Evolutionary conservation across 139 green algal species (phyloP).

Genomic region (Chlamydomonas sp.): DNA sequence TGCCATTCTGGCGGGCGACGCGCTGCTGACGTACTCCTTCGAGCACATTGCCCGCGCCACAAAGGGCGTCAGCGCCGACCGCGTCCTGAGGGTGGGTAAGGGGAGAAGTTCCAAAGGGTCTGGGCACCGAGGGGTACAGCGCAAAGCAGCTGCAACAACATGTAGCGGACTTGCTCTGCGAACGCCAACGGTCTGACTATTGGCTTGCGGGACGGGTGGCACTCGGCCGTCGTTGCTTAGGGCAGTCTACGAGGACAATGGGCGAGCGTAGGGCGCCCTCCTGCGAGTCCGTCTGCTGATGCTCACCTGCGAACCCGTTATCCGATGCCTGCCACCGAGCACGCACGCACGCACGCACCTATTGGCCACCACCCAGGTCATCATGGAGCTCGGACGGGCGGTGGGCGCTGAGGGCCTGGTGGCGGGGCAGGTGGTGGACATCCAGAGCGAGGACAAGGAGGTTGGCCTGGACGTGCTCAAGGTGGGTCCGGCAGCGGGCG

Average conservation of each 20-base stretch:
- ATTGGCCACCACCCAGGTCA: constrained; percentile 59
- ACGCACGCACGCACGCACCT: background rate
- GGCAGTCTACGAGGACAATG: too few species aligned
- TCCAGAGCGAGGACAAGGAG: constrained; percentile 88
- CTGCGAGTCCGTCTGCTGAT: too few species aligned
- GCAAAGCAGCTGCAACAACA: too few species aligned
- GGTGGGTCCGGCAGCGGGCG: too few species aligned
- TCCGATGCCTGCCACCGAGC: too few species aligned
- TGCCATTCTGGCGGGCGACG: constrained; percentile 97
- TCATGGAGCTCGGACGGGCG: constrained; percentile 87
- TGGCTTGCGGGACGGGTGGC: too few species aligned
- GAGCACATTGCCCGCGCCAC: constrained; percentile 96
- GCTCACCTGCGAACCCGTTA: too few species aligned
- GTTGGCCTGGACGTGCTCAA: constrained; percentile 90
- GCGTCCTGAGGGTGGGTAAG: constrained; percentile 75
- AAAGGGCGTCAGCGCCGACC: constrained; percentile 81
- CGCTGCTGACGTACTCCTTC: constrained; percentile 93
- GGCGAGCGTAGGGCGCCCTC: too few species aligned
- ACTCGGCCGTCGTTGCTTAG: too few species aligned
- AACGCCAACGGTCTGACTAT: too few species aligned
- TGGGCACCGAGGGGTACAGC: background rate
- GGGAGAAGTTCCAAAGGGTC: background rate
- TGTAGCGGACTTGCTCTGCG: too few species aligned
- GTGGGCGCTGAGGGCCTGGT: constrained; percentile 93
- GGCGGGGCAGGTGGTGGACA: constrained; percentile 97